These are phyloP conservation scores for Emiliania huxleyi DNA, from an alignment of 78 protist species.

Conservation along the genomic window DNA sequence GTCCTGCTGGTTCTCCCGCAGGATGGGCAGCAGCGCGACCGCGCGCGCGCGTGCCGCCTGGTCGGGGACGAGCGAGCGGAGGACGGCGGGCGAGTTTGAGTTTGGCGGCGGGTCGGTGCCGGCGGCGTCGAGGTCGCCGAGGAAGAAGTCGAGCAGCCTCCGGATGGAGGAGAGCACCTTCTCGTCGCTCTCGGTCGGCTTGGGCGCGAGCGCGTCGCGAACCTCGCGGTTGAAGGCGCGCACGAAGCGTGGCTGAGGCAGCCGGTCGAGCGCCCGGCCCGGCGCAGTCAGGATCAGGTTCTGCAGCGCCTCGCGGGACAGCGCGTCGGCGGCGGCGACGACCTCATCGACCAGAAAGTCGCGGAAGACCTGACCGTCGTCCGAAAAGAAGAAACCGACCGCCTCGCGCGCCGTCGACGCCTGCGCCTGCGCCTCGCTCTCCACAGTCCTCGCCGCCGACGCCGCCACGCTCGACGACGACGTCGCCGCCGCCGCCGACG, in stretches of 20 bases:
- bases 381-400: constrained; percentile 20
- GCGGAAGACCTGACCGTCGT: neutral
- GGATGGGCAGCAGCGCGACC: neutral
- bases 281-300: no score
- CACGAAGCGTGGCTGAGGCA: no score
- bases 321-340: neutral
- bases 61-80: neutral
- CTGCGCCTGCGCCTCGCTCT: no score
- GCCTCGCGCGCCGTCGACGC: neutral
- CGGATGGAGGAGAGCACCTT: neutral
- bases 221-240: no score
- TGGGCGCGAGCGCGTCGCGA: constrained; percentile 28
- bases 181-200: neutral
- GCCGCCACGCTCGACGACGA: no score
- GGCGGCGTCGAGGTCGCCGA: neutral
- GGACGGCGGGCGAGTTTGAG: no score
- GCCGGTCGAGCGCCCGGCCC: no score
- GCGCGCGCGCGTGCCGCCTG: neutral
- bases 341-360: constrained; percentile 26
- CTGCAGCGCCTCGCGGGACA: constrained; percentile 1
- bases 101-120: no score
- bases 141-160: neutral
- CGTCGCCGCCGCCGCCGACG: no score
- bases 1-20: neutral
- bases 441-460: no score